phyloP scores from a whole-genome alignment of 805 yeast genomes.

The Wickerhamiella vanderwaltii region DNA sequence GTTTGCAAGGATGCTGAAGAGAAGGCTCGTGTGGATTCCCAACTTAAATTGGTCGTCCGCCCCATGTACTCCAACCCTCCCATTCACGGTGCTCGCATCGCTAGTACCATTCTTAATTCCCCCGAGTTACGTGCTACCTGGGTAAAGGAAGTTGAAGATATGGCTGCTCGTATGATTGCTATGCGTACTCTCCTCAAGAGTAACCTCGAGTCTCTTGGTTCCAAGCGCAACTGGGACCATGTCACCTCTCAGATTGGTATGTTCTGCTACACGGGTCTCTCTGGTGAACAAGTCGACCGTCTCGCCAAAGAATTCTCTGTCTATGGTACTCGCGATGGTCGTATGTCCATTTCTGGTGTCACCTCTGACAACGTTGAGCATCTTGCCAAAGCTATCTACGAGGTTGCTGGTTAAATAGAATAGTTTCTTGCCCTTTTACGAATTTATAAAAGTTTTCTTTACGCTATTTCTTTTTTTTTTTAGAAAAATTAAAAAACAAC shows the following conservation, averaged over 20 bases:
- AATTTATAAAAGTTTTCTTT: neutral
- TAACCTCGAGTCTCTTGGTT: slow-evolving; percentile 45
- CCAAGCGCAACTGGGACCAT: slow-evolving; percentile 92
- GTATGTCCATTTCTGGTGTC: slow-evolving; percentile 84
- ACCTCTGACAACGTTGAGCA: slow-evolving; percentile 63
- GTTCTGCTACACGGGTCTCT: slow-evolving; percentile 90
- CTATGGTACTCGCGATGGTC: slow-evolving; percentile 81
- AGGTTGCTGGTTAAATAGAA: slow-evolving; percentile 19
- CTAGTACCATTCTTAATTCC: slow-evolving; percentile 55
- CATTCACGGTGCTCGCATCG: slow-evolving; percentile 88
- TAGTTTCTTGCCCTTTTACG: neutral
- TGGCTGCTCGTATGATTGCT: slow-evolving; percentile 69
- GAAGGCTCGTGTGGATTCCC: slow-evolving; percentile 53
- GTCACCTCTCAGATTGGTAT: slow-evolving; percentile 85
- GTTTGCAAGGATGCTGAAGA: slow-evolving; percentile 35
- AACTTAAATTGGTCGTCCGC: slow-evolving; percentile 62
- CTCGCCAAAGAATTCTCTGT: slow-evolving; percentile 63
- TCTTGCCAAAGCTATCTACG: slow-evolving; percentile 31
- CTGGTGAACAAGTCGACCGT: slow-evolving; percentile 60
- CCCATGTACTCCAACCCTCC: slow-evolving; percentile 91
- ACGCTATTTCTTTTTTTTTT: neutral
- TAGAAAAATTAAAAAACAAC: neutral
- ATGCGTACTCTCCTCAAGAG: slow-evolving; percentile 65
- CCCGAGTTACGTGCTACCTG: slow-evolving; percentile 64
- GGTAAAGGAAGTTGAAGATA: slow-evolving; percentile 70